Evolutionary conservation across 2,329 filamentous ascomycete species (phyloP).

Genomic region (Colletotrichum eremochloae): DNA sequence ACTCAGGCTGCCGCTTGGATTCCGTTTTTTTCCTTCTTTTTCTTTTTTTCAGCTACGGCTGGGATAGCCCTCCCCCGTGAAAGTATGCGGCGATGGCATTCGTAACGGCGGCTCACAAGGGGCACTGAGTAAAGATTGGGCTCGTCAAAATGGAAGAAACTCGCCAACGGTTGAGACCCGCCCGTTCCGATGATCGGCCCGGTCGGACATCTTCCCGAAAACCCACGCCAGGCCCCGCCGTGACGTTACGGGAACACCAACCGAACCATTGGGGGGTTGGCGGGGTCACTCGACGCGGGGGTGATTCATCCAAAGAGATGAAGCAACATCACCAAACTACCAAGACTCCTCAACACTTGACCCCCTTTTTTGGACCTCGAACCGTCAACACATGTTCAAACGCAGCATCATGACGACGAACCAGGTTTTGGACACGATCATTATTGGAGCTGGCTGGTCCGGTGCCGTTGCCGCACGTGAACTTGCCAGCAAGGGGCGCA

Average conservation of each 20-base stretch:
- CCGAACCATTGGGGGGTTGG: constrained; percentile 1
- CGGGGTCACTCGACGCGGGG: constrained; percentile 25
- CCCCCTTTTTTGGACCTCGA: neutral
- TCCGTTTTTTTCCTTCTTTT: too few species aligned
- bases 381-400: constrained; percentile 22
- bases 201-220: constrained; percentile 40
- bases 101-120: neutral
- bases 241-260: constrained; percentile 9
- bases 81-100: neutral
- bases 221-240: constrained; percentile 6
- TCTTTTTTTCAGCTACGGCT: neutral
- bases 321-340: constrained; percentile 11
- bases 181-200: constrained; percentile 40
- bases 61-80: neutral
- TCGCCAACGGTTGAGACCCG: constrained; percentile 4
- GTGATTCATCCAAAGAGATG: constrained; percentile 14
- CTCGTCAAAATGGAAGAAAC: neutral
- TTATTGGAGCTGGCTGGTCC: constrained; percentile 41
- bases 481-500: constrained; percentile 31
- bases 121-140: neutral
- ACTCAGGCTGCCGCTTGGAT: neutral
- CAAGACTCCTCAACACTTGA: neutral
- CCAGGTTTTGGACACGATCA: constrained; percentile 35
- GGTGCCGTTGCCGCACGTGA: constrained; percentile 34
- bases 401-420: constrained; percentile 30